These are phyloP conservation scores for Cardiospermum halicacabum DNA, from an alignment of 345 rosid species.

Conservation along the genomic window DNA sequence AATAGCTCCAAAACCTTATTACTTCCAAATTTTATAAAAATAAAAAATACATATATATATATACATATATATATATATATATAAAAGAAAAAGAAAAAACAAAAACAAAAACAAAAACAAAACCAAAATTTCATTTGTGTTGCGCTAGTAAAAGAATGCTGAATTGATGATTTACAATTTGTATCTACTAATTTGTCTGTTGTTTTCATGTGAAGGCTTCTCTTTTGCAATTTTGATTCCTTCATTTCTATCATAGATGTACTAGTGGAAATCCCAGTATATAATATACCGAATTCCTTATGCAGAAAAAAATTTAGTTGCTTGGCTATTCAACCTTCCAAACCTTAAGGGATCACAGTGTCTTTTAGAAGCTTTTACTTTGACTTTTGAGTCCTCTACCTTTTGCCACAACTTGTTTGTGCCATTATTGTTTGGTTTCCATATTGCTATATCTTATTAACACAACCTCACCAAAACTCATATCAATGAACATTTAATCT, in stretches of 20 bases:
- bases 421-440: background rate
- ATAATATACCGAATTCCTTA: background rate
- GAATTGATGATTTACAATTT: background rate
- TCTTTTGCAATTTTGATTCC: background rate
- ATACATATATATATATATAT: no score
- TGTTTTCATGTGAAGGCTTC: background rate
- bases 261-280: background rate
- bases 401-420: background rate
- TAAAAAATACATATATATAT: no score
- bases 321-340: background rate
- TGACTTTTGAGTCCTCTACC: background rate
- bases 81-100: no score
- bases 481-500: background rate
- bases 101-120: background rate
- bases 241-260: background rate
- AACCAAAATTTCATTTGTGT: background rate
- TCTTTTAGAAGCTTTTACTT: background rate
- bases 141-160: background rate
- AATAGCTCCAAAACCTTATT: background rate
- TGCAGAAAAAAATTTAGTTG: background rate
- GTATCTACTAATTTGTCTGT: background rate
- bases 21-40: background rate
- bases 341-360: background rate
- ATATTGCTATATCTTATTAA: background rate
- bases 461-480: background rate